Evolutionary conservation across 805 yeast species (phyloP).

Genomic region (Yarrowia yakushimensis): DNA sequence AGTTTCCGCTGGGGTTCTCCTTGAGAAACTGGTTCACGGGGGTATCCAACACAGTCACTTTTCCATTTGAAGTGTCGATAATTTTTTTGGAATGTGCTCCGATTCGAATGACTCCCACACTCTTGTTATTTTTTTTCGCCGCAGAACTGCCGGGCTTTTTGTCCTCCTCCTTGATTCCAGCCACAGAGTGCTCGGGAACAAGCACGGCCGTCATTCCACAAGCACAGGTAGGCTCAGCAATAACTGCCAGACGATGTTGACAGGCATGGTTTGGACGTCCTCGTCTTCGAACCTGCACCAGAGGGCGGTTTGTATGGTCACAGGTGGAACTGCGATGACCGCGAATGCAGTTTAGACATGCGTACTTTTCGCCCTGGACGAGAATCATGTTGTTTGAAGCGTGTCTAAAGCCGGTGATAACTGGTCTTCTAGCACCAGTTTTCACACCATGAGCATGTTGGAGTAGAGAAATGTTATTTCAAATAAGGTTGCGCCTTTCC

Average conservation of each 20-base stretch:
- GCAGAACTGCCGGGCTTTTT: background rate
- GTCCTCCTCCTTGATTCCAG: conserved; percentile 15
- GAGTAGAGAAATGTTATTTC: background rate
- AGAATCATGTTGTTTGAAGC: conserved; percentile 58
- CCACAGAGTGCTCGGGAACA: conserved; percentile 23
- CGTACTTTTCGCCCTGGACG: conserved; percentile 73
- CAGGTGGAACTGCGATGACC: conserved; percentile 92
- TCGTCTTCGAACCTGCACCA: conserved; percentile 82
- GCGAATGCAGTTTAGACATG: conserved; percentile 67
- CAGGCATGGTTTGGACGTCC: conserved; percentile 75
- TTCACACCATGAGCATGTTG: background rate
- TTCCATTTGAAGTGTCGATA: conserved; percentile 31
- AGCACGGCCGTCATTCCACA: conserved; percentile 19
- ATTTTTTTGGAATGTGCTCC: conserved; percentile 30
- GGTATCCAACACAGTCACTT: conserved; percentile 29
- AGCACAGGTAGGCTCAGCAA: conserved; percentile 30
- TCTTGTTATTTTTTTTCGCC: conserved; percentile 15
- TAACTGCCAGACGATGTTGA: conserved; percentile 52
- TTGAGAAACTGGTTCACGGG: conserved; percentile 22
- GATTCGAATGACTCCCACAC: conserved; percentile 29
- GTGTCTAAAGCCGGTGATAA: background rate
- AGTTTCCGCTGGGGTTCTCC: conserved; percentile 19
- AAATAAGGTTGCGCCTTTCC: background rate
- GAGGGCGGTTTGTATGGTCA: conserved; percentile 71
- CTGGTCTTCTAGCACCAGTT: background rate